Base-by-base conservation (phyloP, 1,284 basidiomycete genomes). In the Ustilago xerochloae region DNA sequence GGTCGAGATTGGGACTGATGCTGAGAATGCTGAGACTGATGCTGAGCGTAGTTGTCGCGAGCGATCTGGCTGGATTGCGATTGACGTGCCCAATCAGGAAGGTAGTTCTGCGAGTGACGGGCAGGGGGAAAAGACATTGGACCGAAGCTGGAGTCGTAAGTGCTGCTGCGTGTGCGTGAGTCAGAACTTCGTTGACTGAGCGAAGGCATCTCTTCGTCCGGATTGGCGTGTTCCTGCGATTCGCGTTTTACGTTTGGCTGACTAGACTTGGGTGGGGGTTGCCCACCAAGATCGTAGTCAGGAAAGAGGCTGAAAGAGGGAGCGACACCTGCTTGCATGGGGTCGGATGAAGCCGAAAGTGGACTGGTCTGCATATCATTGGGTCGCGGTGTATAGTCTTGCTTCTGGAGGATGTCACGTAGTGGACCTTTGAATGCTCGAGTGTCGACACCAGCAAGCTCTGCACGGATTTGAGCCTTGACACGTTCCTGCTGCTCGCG, bases 361-460 rank as follows among this genome's bases (percentile, higher is more conserved):
- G 63, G 66, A n/a, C 63, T 66, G 26, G 62, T 65, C 49, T 72
- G 70, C 59, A 67, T 52, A 49, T 65, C 63, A 49, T 51, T 67
- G 38, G 54, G 41, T 16, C 57, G 45, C 9, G 62, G 64, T 16
- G 62, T 62, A 32, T 64, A 71, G 49, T 67, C 57, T 12, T 67
- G 61, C 43, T 75, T 65, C 46, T 79, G 78, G 6, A 76, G 39
- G 20, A 78, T 76, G 32, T 75, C 74, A 6, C 78, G 60, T 33
- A 81, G 48, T 8, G 75, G 79, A 20, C 79, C 79, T 39, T 70
- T 68, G 59, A 81, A 68, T 26, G 77, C 78, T 1, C 79, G 57
- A 18, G 64, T 62, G 55, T 81, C 79, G 41, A 81, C 75, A 30
- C 75, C 77, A 3, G 64, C 67, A 2, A 80, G 71, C 30, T 80